These are phyloP conservation scores for Aspergillus awamori DNA, from an alignment of 2,329 filamentous ascomycete genomes.

Conservation along the genomic window DNA sequence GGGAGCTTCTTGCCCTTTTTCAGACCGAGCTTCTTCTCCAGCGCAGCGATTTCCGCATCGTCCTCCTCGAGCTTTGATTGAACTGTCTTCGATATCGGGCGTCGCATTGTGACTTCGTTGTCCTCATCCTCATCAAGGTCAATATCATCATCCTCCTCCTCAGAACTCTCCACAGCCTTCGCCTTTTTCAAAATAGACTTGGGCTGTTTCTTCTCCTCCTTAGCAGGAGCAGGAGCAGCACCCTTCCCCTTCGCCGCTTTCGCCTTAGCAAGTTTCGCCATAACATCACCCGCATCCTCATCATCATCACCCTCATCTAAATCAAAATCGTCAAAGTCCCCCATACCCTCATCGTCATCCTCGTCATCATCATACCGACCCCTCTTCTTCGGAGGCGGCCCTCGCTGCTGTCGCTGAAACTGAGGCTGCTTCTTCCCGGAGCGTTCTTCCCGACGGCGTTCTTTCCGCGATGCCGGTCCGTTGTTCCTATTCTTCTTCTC, in stretches of 20 bases:
- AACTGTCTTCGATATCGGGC: constrained; percentile 44
- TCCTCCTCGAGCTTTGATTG: constrained; percentile 73
- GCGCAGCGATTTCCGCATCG: constrained; percentile 81
- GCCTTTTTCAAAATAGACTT: constrained; percentile 44
- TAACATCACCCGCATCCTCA: too few relatives aligned
- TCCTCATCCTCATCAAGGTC: constrained; percentile 31
- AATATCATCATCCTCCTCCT: constrained; percentile 34
- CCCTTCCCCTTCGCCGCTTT: constrained; percentile 18
- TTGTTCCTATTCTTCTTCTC: constrained; percentile 35
- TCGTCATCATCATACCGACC: constrained; percentile 15
- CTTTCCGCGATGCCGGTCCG: constrained; percentile 56
- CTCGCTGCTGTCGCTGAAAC: constrained; percentile 19
- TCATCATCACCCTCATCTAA: constrained; percentile 24
- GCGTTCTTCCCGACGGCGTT: constrained; percentile 68
- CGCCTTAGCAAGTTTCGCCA: not conserved
- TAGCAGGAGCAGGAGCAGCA: too few relatives aligned
- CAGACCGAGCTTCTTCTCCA: constrained; percentile 87
- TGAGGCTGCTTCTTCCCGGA: constrained; percentile 58
- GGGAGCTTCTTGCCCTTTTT: constrained; percentile 74
- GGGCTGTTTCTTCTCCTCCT: constrained; percentile 25
- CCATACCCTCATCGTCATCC: constrained; percentile 32
- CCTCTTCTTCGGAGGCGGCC: constrained; percentile 24
- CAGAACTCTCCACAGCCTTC: constrained; percentile 29
- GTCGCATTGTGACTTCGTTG: constrained; percentile 12
- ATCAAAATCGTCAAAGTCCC: constrained; percentile 29